Evolutionary conservation across 176 grass and related monocot genomes (phyloP).

Genomic region (Triticum timopheevii): DNA sequence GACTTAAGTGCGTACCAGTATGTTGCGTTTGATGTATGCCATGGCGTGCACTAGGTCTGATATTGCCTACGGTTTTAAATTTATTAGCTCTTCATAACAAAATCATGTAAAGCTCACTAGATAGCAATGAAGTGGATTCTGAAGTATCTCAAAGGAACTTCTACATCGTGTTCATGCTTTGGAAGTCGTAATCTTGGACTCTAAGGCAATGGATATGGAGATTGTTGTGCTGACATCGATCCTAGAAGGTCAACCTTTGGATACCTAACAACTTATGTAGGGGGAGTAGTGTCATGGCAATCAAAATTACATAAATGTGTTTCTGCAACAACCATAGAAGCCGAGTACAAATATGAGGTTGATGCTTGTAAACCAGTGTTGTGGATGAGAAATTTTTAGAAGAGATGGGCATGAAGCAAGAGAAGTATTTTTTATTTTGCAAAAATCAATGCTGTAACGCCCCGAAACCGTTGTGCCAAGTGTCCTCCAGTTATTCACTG

Average conservation of each 20-base stretch:
- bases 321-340: no score
- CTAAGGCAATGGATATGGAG: not conserved
- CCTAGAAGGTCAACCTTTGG: no score
- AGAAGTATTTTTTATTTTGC: not conserved
- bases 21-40: not conserved
- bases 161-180: not conserved
- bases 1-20: not conserved
- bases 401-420: not conserved
- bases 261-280: no score
- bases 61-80: not conserved
- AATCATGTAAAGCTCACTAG: not conserved
- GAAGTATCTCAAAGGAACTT: not conserved
- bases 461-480: no score
- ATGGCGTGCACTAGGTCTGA: not conserved
- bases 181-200: not conserved
- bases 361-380: conserved; percentile 19
- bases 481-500: no score
- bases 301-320: no score
- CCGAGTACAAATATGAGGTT: no score
- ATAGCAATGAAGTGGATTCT: not conserved
- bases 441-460: not conserved
- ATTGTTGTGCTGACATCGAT: not conserved
- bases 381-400: conserved; percentile 14
- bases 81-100: not conserved
- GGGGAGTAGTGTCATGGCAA: no score